Conservation (phyloP, 1,284 basidiomycete genomes). For the Xanthoconium separans region DNA sequence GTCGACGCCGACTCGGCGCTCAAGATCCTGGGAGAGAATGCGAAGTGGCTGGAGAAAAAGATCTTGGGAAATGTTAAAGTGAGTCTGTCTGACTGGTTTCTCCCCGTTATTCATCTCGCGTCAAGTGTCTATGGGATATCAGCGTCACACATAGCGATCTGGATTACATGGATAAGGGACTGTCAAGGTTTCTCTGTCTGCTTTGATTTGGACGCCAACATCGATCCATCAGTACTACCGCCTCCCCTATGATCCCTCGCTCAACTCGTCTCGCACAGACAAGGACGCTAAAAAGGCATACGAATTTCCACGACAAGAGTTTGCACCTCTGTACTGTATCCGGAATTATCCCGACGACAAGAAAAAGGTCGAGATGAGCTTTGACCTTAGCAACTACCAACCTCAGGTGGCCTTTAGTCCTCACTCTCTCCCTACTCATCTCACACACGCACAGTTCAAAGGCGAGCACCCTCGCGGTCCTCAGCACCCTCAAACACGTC, state of each 20-base stretch:
- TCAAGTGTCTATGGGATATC: not conserved
- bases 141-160: not conserved
- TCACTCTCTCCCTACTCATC: not conserved
- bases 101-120: not conserved
- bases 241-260: not conserved
- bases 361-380: not conserved
- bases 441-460: not conserved
- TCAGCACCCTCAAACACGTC: not conserved
- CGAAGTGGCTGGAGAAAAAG: not conserved
- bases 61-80: not conserved
- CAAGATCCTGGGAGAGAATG: not conserved
- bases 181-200: not conserved
- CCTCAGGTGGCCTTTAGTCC: not conserved
- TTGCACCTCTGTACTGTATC: not conserved
- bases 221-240: not conserved
- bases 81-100: not conserved
- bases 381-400: not conserved
- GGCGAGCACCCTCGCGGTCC: not conserved
- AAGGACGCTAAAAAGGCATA: not conserved
- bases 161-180: not conserved
- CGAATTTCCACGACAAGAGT: not conserved
- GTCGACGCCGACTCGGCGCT: conserved; percentile 9
- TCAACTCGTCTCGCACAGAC: not conserved
- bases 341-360: not conserved
- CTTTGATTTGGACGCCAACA: not conserved